phyloP scores from a whole-genome alignment of 1,284 basidiomycete species.

The Puccinia hordei region DNA sequence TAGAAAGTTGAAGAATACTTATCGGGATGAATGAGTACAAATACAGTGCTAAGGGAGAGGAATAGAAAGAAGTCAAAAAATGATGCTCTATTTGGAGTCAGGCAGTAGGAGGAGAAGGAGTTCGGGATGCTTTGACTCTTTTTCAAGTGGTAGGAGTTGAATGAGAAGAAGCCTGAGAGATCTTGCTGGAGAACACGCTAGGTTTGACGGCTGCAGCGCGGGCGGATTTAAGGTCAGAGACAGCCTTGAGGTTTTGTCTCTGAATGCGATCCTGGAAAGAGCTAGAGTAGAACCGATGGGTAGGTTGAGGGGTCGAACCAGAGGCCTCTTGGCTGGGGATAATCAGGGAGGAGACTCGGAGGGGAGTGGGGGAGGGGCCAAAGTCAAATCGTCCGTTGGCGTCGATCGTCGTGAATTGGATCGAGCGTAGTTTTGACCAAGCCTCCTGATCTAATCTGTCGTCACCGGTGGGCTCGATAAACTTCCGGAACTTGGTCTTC shows the following conservation, averaged over 20 bases:
- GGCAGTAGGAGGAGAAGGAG: too few species aligned
- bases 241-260: conserved; percentile 28
- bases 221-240: conserved; percentile 32
- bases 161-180: not conserved
- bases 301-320: not conserved
- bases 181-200: conserved; percentile 1
- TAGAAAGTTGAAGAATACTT: too few species aligned
- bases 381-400: not conserved
- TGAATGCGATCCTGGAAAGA: conserved; percentile 24
- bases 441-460: conserved; percentile 33
- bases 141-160: not conserved
- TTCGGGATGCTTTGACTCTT: not conserved
- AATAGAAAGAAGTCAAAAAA: not conserved
- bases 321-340: not conserved
- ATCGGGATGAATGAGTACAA: not conserved
- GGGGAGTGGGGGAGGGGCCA: not conserved
- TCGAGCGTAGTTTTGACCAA: conserved; percentile 2
- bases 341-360: not conserved
- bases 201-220: conserved; percentile 35
- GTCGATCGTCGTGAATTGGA: conserved; percentile 7
- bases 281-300: not conserved
- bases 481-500: not conserved
- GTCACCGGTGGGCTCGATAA: conserved; percentile 31
- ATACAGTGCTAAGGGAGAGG: not conserved
- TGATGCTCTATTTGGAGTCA: not conserved